Base-by-base conservation (phyloP, 768 basidiomycete species). In the Amanita pseudoporphyria region DNA sequence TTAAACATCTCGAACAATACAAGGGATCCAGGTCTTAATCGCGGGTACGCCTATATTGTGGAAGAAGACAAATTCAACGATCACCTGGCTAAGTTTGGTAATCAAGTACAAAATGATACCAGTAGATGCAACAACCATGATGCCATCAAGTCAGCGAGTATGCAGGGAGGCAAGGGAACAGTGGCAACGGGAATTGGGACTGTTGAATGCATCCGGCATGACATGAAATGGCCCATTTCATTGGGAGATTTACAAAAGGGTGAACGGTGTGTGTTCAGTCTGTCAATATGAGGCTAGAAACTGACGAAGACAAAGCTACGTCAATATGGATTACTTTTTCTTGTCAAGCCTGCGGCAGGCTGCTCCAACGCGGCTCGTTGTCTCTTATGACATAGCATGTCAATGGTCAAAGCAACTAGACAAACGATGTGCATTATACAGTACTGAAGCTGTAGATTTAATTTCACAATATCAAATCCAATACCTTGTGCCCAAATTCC, bases 341-440 rank as follows among this genome's bases (percentile, higher is more conserved):
- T n/a, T n/a, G 2, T 60, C 57, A 3, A 57, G 54, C 42, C 19
- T 64, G 1, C 18, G 12, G 0, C 56, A 57, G 3, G 51, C 52
- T 30, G n/a, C 32, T 0, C 10, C 33, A 10, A n/a, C 12, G 1
- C n/a, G 13, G 5, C 39, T 56, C 5, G n/a, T 55, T 21, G 52
- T 58, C 1, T 56, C 56, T 7, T 60, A 60, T 39, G 55, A 56
- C n/a, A n/a, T n/a, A n/a, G n/a, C n/a, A n/a, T n/a, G n/a, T n/a
- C n/a, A n/a, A n/a, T n/a, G n/a, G n/a, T 49, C 35, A 9, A 33
- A 45, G 37, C n/a, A 46, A 6, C 22, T 52, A 9, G 35, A 12
- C 9, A 12, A 36, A 9, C 28, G 28, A 3, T 22, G 9, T 18
- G 6, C 3, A 6, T 9, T 22, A 30, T 46, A 35, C 26, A n/a